A percentile compares a stretch with the other conserved stretches of the same genome.
phyloP scores from a whole-genome alignment of 306 rosid genomes.

The Cajanus cajan region DNA sequence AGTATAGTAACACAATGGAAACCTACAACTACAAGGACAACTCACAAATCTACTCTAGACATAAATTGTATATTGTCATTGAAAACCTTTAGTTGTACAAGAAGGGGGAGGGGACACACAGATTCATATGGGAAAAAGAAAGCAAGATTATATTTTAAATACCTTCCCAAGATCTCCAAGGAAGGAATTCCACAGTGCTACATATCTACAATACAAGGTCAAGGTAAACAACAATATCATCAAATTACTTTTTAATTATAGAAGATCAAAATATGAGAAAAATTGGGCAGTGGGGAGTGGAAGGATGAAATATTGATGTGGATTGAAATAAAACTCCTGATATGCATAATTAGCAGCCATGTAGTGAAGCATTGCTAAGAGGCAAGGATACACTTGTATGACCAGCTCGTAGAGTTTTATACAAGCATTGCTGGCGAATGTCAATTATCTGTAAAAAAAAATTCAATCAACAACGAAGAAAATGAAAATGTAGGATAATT shows the following conservation, averaged over 20 bases:
- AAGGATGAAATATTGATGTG: conserved; percentile 2
- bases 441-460: conserved; percentile 83
- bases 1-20: not conserved
- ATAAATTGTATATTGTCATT: not conserved
- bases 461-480: conserved; percentile 32
- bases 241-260: conserved; percentile 2
- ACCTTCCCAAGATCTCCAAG: conserved; percentile 99
- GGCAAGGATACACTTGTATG: conserved; percentile 87
- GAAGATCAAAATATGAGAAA: conserved; percentile 9
- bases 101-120: not conserved
- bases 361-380: conserved; percentile 14
- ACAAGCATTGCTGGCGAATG: conserved; percentile 66
- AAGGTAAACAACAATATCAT: conserved; percentile 41
- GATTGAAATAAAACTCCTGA: conserved; percentile 7
- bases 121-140: not conserved
- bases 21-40: conserved; percentile 12
- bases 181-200: conserved; percentile 87
- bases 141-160: conserved; percentile 24
- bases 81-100: conserved; percentile 13
- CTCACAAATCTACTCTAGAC: not conserved
- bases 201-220: conserved; percentile 69
- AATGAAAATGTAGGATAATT: conserved; percentile 16
- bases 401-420: conserved; percentile 85
- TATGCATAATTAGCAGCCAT: conserved; percentile 9
- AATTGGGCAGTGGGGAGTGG: not conserved